Conservation (phyloP, 495 filamentous ascomycete genomes). For the Cryomyces minteri region DNA sequence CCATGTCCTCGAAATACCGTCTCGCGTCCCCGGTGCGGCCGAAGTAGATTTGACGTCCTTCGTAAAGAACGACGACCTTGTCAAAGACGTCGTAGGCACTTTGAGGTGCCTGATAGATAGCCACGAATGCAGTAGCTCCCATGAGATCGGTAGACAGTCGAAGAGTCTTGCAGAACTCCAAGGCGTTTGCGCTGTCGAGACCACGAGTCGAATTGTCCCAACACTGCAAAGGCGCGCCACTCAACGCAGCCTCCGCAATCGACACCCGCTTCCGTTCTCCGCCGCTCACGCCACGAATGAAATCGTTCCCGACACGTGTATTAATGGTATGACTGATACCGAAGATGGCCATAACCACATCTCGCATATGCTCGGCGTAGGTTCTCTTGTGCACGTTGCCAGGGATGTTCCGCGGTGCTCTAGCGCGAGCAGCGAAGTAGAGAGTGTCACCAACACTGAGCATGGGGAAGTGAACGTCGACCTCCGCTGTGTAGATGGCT, state of each 20-base stretch:
- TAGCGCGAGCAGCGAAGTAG: constrained; percentile 13
- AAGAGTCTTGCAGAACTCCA: constrained; percentile 24
- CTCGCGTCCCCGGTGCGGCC: constrained; percentile 38
- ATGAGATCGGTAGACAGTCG: constrained; percentile 19
- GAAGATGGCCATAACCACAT: constrained; percentile 25
- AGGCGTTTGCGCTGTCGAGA: constrained; percentile 24
- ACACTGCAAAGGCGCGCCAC: constrained; percentile 19
- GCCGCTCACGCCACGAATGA: constrained; percentile 21
- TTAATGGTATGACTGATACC: constrained; percentile 24
- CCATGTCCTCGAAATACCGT: constrained; percentile 36
- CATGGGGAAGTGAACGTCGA: constrained; percentile 14
- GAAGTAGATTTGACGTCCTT: constrained; percentile 50
- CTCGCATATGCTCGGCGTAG: constrained; percentile 19
- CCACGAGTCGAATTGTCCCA: constrained; percentile 27
- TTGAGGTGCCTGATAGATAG: constrained; percentile 12
- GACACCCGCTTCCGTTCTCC: constrained; percentile 25
- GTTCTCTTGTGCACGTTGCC: constrained; percentile 12
- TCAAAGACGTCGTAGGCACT: constrained; percentile 12
- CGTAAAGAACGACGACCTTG: constrained; percentile 33
- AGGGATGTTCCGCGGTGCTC: constrained; percentile 18
- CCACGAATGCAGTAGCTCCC: constrained; percentile 18
- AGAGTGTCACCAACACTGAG: constrained; percentile 3
- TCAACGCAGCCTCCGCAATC: constrained; percentile 22
- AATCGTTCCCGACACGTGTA: constrained; percentile 25
- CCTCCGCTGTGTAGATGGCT: constrained; percentile 26